These are phyloP conservation scores for Cicer judaicum DNA, from an alignment of 306 rosid genomes.

Conservation along the genomic window DNA sequence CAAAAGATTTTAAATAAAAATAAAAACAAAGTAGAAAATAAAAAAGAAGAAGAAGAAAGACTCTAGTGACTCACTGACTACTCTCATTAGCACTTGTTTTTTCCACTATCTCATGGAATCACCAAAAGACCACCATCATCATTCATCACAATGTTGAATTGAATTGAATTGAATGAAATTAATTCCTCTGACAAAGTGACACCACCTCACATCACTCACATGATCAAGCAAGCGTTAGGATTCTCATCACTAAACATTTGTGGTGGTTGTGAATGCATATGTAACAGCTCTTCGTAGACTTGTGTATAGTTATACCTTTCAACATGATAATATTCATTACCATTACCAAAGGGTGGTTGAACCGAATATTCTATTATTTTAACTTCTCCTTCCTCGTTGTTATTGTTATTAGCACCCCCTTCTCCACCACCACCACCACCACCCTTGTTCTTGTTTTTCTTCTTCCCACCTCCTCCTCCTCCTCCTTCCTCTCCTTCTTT, in stretches of 20 bases:
- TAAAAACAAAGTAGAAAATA: not conserved
- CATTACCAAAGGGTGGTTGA: conserved; percentile 43
- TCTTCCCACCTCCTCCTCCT: conserved; percentile 46
- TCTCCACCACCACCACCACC: conserved; percentile 23
- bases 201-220: conserved; percentile 70
- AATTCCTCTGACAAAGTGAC: conserved; percentile 3
- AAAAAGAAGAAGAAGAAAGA: not conserved
- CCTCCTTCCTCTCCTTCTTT: conserved; percentile 24
- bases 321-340: not conserved
- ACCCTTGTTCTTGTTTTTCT: conserved; percentile 45
- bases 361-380: conserved; percentile 40
- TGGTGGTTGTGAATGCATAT: conserved; percentile 56
- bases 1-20: conserved; percentile 11
- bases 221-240: conserved; percentile 83
- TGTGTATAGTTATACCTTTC: conserved; percentile 46
- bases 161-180: conserved; percentile 20
- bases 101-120: conserved; percentile 11
- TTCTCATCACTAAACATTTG: conserved; percentile 90
- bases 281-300: conserved; percentile 46
- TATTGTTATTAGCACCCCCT: not conserved
- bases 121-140: conserved; percentile 7
- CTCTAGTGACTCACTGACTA: conserved; percentile 20
- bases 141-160: conserved; percentile 25
- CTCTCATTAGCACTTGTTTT: not conserved
- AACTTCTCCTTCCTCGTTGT: conserved; percentile 43